Conservation (phyloP, 192 early-diverging fungal species). For the Rhizophagus sp. region DNA sequence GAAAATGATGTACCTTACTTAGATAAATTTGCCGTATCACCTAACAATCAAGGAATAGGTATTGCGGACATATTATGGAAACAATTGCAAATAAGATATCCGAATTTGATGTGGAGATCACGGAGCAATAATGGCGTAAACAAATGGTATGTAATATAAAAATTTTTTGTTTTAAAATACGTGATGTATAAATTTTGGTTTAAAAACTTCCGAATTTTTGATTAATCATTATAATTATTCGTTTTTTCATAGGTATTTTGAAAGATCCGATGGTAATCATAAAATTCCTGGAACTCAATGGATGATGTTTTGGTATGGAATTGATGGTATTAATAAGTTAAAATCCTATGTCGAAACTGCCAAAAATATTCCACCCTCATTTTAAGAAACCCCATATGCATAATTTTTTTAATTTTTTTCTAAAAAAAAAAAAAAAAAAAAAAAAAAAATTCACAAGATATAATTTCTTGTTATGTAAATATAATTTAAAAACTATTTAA, state of each 20-base stretch:
- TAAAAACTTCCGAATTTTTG: background rate
- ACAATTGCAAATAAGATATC: conserved; percentile 66
- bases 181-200: background rate
- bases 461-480: no score
- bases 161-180: conserved; percentile 40
- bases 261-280: conserved; percentile 79
- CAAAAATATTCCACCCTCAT: conserved; percentile 16
- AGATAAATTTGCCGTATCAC: conserved; percentile 92
- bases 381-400: background rate
- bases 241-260: conserved; percentile 71
- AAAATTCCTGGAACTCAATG: conserved; percentile 67
- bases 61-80: conserved; percentile 96
- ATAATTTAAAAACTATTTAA: no score
- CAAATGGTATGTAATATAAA: conserved; percentile 68
- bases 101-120: conserved; percentile 80
- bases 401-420: no score
- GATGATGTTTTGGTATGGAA: conserved; percentile 89
- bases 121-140: conserved; percentile 87
- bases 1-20: conserved; percentile 67
- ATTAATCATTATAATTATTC: background rate
- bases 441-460: no score
- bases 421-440: no score
- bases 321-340: conserved; percentile 35
- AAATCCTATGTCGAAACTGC: background rate
- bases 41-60: conserved; percentile 86